phyloP scores from a whole-genome alignment of 768 basidiomycete species.

The Auriscalpium vulgare region DNA sequence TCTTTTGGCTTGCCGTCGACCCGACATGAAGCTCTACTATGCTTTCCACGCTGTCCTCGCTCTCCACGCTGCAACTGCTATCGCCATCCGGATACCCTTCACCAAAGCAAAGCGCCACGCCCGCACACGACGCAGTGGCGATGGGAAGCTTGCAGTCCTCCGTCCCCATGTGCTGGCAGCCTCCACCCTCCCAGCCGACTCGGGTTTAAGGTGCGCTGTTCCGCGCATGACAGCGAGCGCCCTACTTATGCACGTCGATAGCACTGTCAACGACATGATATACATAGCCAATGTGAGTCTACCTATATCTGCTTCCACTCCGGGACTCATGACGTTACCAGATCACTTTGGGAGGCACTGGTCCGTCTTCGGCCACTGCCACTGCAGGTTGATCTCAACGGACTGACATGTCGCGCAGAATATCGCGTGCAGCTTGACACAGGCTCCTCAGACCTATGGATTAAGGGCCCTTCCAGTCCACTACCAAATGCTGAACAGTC shows the following conservation, averaged over 20 bases:
- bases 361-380: constrained; percentile 30
- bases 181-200: not conserved
- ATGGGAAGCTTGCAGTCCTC: constrained; percentile 11
- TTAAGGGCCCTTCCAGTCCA: constrained; percentile 39
- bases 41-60: constrained; percentile 30
- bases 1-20: constrained; percentile 15
- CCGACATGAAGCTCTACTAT: constrained; percentile 32
- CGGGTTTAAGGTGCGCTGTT: constrained; percentile 35
- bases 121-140: constrained; percentile 32
- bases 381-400: not conserved
- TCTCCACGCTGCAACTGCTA: constrained; percentile 29
- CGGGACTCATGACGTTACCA: constrained; percentile 21
- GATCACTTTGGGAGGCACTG: constrained; percentile 57
- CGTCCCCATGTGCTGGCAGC: constrained; percentile 14
- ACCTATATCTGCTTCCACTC: not conserved
- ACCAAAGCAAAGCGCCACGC: constrained; percentile 32
- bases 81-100: constrained; percentile 41
- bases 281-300: constrained; percentile 68
- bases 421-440: constrained; percentile 78
- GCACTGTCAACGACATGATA: constrained; percentile 68
- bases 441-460: constrained; percentile 80
- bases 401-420: constrained; percentile 29
- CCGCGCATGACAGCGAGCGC: not conserved
- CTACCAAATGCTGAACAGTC: constrained; percentile 42
- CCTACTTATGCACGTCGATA: constrained; percentile 20